Base-by-base conservation (phyloP, 331 rosid genomes). In the Pyracantha coccinea region DNA sequence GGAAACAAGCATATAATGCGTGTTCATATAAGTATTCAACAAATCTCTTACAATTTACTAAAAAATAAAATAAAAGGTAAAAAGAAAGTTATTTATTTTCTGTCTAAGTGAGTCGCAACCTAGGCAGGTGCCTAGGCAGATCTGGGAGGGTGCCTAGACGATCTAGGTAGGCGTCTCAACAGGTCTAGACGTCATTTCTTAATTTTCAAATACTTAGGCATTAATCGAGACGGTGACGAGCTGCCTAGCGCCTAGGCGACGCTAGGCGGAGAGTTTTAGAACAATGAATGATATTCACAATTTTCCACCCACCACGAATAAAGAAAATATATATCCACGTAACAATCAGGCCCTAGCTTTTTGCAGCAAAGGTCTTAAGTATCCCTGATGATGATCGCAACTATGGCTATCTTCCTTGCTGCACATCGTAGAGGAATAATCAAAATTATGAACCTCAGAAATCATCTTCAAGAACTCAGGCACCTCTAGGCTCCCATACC, bases 401-500 rank as follows among this genome's bases (percentile, higher is more conserved):
- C 23, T 27, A 21, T 32, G 7, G 16, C 41, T 62, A 33, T 21
- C 66, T 57, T 23, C 66, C 66, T 33, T 59, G 12, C 21, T 72
- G 76, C 52, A 71, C 6, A 5, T 23, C 12, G 9, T 35, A 57
- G 38, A 72, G 35, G 41, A 72, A 24, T 58, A 72, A 24, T 58
- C 76, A 72, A 72, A 72, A 59, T 59, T 33, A 72, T 27, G 14
- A 15, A 59, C 76, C 76, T 72, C 76, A 35, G 67, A 38, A 58
- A 24, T 5, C 21, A 10, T 67, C 57, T 54, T 75, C 74, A 75
- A 58, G 45, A 75, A 75, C 44, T 66, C 47, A 0, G 41, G 21
- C n/a, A 66, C 11, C 66, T 68, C 67, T 12, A 75, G 41, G n/a
- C 45, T 50, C 10, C 79, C 79, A 35, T 32, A 25, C 58, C 15